Conservation (phyloP, 164 flowering plant species). For the Aristolochia contorta region DNA sequence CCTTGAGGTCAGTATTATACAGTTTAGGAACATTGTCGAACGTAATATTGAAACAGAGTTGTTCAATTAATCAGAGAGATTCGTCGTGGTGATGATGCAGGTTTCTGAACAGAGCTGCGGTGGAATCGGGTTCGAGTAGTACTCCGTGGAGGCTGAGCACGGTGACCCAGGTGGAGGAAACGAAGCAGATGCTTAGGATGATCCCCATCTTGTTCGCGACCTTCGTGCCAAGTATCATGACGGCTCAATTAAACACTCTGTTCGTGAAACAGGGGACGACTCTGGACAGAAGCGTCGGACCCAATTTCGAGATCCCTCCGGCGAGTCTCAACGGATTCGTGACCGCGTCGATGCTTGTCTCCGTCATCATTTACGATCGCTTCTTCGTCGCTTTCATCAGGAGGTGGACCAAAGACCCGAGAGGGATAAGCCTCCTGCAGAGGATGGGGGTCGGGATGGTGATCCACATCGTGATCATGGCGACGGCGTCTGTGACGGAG, state of each 20-base stretch:
- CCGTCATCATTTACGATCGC: conserved; percentile 35
- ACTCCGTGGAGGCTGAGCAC: conserved; percentile 31
- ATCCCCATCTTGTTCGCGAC: conserved; percentile 26
- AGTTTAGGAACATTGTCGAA: too few relatives aligned
- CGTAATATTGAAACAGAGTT: too few relatives aligned
- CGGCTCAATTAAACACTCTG: conserved; percentile 32
- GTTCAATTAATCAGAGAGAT: neutral
- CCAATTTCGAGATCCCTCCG: conserved; percentile 50
- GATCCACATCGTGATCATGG: conserved; percentile 35
- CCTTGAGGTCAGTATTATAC: conserved; percentile 41
- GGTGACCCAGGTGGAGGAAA: conserved; percentile 40
- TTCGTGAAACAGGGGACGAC: conserved; percentile 40
- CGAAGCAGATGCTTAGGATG: conserved; percentile 38
- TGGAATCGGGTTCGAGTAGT: conserved; percentile 11
- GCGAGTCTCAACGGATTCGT: conserved; percentile 45
- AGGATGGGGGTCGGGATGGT: conserved; percentile 52
- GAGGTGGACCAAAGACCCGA: conserved; percentile 31
- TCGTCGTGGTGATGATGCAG: conserved; percentile 12
- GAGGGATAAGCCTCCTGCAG: conserved; percentile 55
- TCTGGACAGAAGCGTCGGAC: conserved; percentile 23
- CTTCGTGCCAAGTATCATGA: conserved; percentile 29
- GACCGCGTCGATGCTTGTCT: conserved; percentile 41
- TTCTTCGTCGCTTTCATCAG: conserved; percentile 32
- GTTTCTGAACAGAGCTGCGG: conserved; percentile 33
- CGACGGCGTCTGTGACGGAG: conserved; percentile 41